phyloP scores from a whole-genome alignment of 2,329 filamentous ascomycete genomes.

The Colletotrichum coccodes region DNA sequence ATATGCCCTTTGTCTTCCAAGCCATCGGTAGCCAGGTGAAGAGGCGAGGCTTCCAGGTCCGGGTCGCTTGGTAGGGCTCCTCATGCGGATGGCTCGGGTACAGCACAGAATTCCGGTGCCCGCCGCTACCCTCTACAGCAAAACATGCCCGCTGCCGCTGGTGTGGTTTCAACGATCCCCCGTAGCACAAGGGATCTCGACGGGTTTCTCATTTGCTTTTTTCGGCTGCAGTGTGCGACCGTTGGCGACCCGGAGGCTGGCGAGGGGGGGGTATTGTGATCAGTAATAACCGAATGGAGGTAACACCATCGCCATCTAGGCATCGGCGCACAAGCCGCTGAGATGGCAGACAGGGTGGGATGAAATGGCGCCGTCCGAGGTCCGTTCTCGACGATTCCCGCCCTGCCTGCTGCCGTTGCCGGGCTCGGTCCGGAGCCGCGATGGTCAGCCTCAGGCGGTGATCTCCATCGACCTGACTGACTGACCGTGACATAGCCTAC shows the following conservation, averaged over 20 bases:
- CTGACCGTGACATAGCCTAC: background rate
- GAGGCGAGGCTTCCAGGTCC: background rate
- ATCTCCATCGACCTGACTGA: background rate
- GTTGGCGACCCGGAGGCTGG: background rate
- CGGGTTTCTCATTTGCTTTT: conserved; percentile 2
- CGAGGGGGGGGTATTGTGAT: conserved; percentile 5
- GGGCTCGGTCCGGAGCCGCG: conserved; percentile 1
- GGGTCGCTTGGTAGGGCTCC: background rate
- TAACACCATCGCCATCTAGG: background rate
- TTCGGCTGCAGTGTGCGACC: background rate
- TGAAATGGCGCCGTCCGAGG: background rate
- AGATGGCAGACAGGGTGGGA: conserved; percentile 11
- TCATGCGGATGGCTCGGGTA: background rate
- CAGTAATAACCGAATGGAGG: background rate
- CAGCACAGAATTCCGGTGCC: background rate
- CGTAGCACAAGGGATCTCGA: background rate
- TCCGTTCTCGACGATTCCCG: background rate
- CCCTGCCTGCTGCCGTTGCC: background rate
- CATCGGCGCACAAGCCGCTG: background rate
- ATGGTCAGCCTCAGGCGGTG: background rate
- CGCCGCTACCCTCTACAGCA: background rate
- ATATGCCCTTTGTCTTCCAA: conserved; percentile 8
- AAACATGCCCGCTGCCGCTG: background rate
- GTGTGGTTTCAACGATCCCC: background rate
- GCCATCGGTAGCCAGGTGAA: conserved; percentile 19